Percentiles rank a stretch among this genome's conserved stretches.
Evolutionary conservation across 352 stramenopile species (phyloP).

Genomic region (Globisporangium abappressorium): DNA sequence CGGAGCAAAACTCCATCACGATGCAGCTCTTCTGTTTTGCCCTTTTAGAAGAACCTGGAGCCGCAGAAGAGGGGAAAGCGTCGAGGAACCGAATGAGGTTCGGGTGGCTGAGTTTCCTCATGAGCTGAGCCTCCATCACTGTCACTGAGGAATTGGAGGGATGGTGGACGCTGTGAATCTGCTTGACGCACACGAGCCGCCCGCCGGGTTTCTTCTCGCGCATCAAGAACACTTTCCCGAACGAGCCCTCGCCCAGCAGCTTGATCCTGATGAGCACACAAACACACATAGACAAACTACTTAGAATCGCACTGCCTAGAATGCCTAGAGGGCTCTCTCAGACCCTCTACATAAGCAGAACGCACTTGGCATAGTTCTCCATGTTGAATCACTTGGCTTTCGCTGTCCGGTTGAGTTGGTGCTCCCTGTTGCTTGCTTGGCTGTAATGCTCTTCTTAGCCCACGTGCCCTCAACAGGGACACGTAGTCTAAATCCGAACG

Average conservation of each 20-base stretch:
- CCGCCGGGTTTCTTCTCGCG: conserved; percentile 65
- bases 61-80: conserved; percentile 26
- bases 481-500: neutral
- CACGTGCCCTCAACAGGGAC: neutral
- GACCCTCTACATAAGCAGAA: neutral
- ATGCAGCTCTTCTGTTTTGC: conserved; percentile 50
- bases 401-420: neutral
- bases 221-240: conserved; percentile 89
- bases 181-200: conserved; percentile 85
- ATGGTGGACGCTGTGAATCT: conserved; percentile 59
- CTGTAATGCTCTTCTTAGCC: neutral
- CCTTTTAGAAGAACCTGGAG: neutral
- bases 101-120: conserved; percentile 85
- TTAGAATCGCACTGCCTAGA: neutral
- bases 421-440: neutral
- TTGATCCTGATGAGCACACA: conserved; percentile 32
- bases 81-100: conserved; percentile 91
- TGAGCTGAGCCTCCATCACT: conserved; percentile 54
- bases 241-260: conserved; percentile 87
- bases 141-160: conserved; percentile 2
- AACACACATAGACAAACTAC: neutral
- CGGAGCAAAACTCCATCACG: conserved; percentile 93
- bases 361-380: conserved; percentile 47
- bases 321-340: neutral
- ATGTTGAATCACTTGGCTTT: conserved; percentile 15